Base-by-base conservation (phyloP, 495 filamentous ascomycete species). In the Xylaria grammica region DNA sequence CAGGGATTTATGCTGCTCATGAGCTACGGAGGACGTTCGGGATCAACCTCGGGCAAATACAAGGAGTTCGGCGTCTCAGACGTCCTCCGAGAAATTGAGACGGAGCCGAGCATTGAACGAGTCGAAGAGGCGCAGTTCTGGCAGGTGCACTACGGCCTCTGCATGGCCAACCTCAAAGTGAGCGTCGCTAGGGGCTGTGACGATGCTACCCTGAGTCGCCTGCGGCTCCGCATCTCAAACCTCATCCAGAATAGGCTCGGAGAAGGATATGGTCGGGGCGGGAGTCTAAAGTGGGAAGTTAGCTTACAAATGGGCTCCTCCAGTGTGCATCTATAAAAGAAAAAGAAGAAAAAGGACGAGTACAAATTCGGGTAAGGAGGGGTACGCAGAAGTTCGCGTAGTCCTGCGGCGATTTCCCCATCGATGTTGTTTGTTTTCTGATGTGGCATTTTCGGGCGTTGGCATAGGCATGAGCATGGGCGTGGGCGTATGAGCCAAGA, bases 111-210 rank as follows among this genome's bases (percentile, higher is more conserved):
- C 32, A 87, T 99, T 8, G 86, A 84, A 34, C 82, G 82, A 1
- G 86, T 99, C 55, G 91, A 96, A 57, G 94, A 97, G 72, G 94
- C 93, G 1, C 84, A 90, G 70, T 96, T 99, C 78, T 99, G 95
- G 95, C 95, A 99, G 80, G 96, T 97, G 20, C 95, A 99, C 76
- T 97, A 98, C 73, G 94, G 95, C 2, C 81, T 97, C 42, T 95
- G 91, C 71, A 96, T 97, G 90, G 95, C 95, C 13, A 97, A 94
- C 67, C 70, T 99, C 65, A 97, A 94, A 78, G 70, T 99, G 17
- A 82, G 88, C 32, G 84, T 93, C 0, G 77, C 79, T 46, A 85
- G 84, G 15, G 73, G 76, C 30, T 69, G 48, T 60, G 86, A 87
- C 20, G 90, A 91, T 52, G 85, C 89, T 5, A 82, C 84, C n/a